Conservation (phyloP, 2,329 filamentous ascomycete species). For the Emydomyces testavorans region DNA sequence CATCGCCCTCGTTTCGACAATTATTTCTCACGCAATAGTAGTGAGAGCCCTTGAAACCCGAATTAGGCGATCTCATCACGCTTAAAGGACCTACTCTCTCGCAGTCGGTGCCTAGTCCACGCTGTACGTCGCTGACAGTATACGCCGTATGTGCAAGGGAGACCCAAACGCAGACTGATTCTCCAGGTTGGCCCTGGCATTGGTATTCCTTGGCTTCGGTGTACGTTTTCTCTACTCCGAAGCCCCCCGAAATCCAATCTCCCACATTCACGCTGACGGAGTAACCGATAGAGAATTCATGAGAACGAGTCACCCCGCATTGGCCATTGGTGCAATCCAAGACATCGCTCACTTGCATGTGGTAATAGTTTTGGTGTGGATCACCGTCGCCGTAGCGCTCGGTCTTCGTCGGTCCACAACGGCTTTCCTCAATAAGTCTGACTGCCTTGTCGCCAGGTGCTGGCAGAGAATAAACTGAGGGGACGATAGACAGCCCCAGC, state of each 20-base stretch:
- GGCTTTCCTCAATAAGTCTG: background rate
- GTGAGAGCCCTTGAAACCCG: background rate
- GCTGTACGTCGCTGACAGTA: background rate
- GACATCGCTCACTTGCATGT: background rate
- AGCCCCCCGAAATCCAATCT: background rate
- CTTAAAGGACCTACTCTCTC: background rate
- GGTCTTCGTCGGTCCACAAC: background rate
- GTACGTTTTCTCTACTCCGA: background rate
- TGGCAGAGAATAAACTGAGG: background rate
- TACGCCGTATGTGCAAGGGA: constrained; percentile 4
- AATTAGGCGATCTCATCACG: background rate
- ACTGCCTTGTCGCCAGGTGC: background rate
- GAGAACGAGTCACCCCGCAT: background rate
- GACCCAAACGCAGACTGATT: background rate
- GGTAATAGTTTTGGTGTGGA: background rate
- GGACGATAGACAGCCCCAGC: background rate
- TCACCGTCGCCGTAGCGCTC: background rate
- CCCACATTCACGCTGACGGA: background rate
- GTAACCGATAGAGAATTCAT: background rate
- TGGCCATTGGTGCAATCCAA: background rate
- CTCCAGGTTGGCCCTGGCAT: background rate
- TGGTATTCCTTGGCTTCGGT: background rate
- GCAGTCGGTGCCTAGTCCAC: background rate
- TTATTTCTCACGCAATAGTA: constrained; percentile 2
- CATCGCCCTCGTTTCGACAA: background rate